A percentile compares a stretch with the other conserved stretches of the same genome.
Conservation (phyloP, 2,329 filamentous ascomycete species). For the Exophiala sp. region DNA sequence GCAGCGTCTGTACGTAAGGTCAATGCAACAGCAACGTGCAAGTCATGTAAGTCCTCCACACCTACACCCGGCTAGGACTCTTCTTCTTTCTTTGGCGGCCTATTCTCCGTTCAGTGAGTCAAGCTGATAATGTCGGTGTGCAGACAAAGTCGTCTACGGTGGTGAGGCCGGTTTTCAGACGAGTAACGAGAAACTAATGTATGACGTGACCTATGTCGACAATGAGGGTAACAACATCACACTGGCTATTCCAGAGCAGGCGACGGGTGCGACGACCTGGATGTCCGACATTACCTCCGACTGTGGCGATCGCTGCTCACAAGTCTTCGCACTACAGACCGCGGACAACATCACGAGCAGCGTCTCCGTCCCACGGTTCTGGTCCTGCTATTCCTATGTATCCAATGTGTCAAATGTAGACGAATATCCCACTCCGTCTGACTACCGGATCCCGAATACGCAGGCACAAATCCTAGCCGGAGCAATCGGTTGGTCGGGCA, state of each 20-base stretch:
- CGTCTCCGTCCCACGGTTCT: constrained; percentile 30
- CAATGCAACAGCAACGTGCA: constrained; percentile 18
- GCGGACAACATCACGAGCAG: constrained; percentile 17
- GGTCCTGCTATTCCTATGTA: constrained; percentile 17
- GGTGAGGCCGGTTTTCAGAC: constrained; percentile 19
- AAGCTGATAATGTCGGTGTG: not conserved
- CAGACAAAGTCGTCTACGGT: constrained; percentile 10
- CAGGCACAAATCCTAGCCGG: constrained; percentile 19
- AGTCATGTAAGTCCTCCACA: not conserved
- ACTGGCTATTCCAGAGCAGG: constrained; percentile 1
- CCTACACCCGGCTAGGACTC: too few species aligned
- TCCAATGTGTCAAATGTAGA: constrained; percentile 10
- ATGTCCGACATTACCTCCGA: constrained; percentile 15
- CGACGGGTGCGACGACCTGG: constrained; percentile 21
- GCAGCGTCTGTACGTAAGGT: constrained; percentile 13
- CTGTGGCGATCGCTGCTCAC: constrained; percentile 18
- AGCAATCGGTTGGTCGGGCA: constrained; percentile 22
- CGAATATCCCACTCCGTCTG: not conserved
- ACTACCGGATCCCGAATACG: constrained; percentile 12
- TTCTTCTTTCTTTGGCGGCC: not conserved
- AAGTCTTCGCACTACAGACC: constrained; percentile 20
- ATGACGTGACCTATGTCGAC: constrained; percentile 12
- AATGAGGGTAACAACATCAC: constrained; percentile 5
- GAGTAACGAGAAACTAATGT: constrained; percentile 1
- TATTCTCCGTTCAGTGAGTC: not conserved